These are phyloP conservation scores for Calycina marina DNA, from an alignment of 2,329 filamentous ascomycete genomes.

Conservation along the genomic window DNA sequence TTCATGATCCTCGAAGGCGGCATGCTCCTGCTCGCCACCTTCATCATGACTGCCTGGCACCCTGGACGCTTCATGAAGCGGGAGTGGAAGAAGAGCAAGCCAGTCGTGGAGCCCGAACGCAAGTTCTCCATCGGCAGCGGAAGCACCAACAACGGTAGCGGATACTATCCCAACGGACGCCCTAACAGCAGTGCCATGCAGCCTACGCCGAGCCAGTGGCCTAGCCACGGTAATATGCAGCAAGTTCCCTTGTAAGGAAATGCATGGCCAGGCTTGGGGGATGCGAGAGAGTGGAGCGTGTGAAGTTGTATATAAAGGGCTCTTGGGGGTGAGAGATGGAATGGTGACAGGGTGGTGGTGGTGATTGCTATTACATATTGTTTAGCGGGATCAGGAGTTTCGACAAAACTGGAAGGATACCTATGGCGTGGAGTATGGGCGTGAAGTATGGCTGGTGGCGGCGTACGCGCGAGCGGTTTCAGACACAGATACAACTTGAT, in stretches of 20 bases:
- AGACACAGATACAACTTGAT: too few relatives aligned
- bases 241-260: not conserved
- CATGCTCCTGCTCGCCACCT: constrained; percentile 21
- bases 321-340: too few relatives aligned
- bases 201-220: not conserved
- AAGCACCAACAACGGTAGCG: not conserved
- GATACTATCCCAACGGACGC: constrained; percentile 1
- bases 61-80: constrained; percentile 14
- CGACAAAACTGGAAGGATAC: too few relatives aligned
- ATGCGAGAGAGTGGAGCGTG: too few relatives aligned
- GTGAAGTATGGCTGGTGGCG: too few relatives aligned
- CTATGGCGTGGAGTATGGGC: too few relatives aligned
- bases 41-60: constrained; percentile 21
- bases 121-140: constrained; percentile 1
- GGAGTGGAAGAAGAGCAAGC: constrained; percentile 3
- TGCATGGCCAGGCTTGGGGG: too few relatives aligned
- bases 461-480: too few relatives aligned
- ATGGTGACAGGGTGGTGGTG: too few relatives aligned
- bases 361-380: too few relatives aligned
- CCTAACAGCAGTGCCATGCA: not conserved
- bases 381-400: too few relatives aligned
- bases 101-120: not conserved
- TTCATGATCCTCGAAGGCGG: constrained; percentile 31
- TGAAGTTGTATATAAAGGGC: too few relatives aligned
- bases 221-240: not conserved